Percentiles rank a stretch among this genome's conserved stretches.
Conservation (phyloP, 345 rosid species). For the Syzygium aqueum region DNA sequence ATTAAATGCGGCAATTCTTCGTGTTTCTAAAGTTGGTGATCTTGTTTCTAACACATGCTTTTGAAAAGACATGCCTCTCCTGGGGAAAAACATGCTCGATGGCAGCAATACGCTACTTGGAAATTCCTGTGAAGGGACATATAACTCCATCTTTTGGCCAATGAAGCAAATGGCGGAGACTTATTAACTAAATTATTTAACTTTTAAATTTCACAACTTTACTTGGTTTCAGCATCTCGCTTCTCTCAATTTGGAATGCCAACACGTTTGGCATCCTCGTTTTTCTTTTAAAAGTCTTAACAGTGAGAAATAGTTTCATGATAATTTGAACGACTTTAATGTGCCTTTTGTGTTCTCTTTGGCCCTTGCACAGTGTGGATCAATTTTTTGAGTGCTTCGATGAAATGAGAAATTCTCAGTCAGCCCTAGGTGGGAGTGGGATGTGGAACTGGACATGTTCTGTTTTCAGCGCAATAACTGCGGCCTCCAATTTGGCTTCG, state of each 20-base stretch:
- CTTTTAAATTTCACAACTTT: not conserved
- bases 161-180: not conserved
- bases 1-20: not conserved
- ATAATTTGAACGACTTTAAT: not conserved
- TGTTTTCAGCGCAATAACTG: conserved; percentile 90
- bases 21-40: not conserved
- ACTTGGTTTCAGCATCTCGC: not conserved
- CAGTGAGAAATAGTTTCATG: not conserved
- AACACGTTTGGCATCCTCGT: not conserved
- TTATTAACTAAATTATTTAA: not conserved
- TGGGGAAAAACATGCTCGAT: not conserved
- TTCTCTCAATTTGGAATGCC: not conserved
- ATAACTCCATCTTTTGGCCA: not conserved
- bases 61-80: not conserved
- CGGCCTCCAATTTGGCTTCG: conserved; percentile 97
- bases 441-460: conserved; percentile 97
- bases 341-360: not conserved
- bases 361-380: conserved; percentile 53
- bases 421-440: conserved; percentile 84
- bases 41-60: not conserved
- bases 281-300: not conserved
- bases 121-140: not conserved
- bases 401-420: conserved; percentile 79
- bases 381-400: conserved; percentile 96
- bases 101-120: not conserved